A percentile compares a stretch with the other conserved stretches of the same genome.
phyloP scores from a whole-genome alignment of 768 basidiomycete genomes.

The Tylopilus subfusipes region DNA sequence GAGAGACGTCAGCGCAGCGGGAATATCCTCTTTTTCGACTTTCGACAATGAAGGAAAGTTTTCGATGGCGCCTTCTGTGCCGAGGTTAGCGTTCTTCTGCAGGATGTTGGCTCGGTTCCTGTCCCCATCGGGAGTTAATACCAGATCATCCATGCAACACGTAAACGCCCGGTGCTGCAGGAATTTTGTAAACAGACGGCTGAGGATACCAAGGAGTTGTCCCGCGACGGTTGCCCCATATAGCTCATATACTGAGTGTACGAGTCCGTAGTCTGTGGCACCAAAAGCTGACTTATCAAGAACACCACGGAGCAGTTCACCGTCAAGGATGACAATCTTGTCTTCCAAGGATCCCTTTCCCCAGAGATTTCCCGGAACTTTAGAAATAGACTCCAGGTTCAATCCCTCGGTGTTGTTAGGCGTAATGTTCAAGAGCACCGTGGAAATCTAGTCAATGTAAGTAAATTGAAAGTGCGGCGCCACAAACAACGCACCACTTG shows the following conservation, averaged over 20 bases:
- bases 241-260: conserved; percentile 94
- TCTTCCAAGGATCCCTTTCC: conserved; percentile 76
- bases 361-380: conserved; percentile 87
- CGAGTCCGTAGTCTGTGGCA: conserved; percentile 91
- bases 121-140: conserved; percentile 82
- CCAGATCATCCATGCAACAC: conserved; percentile 97
- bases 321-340: conserved; percentile 85
- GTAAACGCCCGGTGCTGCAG: conserved; percentile 96
- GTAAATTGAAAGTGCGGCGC: background rate
- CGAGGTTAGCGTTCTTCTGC: conserved; percentile 62
- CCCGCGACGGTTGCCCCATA: conserved; percentile 91
- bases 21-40: conserved; percentile 50
- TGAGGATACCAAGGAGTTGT: conserved; percentile 86
- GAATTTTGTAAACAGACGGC: conserved; percentile 94
- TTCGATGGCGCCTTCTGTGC: conserved; percentile 85
- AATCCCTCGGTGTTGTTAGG: conserved; percentile 76
- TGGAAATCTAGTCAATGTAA: conserved; percentile 68
- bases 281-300: conserved; percentile 98
- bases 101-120: conserved; percentile 63
- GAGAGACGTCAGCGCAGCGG: conserved; percentile 55
- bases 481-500: conserved; percentile 70
- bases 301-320: conserved; percentile 89
- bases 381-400: conserved; percentile 81
- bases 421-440: conserved; percentile 88
- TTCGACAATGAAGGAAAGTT: conserved; percentile 75